Conservation (phyloP, 148 eudicot genomes). For the Fagopyrum esculentum region DNA sequence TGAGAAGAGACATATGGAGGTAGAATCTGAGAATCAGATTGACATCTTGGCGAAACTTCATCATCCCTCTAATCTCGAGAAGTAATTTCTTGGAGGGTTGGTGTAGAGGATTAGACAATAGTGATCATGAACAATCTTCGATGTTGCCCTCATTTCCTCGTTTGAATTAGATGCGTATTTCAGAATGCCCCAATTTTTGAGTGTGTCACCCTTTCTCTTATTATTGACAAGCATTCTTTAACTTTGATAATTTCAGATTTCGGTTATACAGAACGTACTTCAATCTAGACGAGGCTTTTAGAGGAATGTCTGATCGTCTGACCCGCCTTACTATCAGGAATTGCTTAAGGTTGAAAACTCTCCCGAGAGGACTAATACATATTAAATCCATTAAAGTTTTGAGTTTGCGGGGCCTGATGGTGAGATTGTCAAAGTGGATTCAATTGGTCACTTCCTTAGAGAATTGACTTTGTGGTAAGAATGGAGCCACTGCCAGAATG, state of each 20-base stretch:
- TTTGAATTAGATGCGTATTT: neutral
- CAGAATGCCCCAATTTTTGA: neutral
- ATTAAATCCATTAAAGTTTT: neutral
- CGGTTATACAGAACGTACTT: too few relatives aligned
- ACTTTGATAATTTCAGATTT: too few relatives aligned
- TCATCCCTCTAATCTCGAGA: neutral
- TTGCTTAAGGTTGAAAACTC: neutral
- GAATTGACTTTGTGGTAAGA: neutral
- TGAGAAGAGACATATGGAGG: too few relatives aligned
- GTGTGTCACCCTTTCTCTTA: neutral
- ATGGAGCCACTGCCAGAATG: neutral
- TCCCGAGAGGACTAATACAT: neutral
- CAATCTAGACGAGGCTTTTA: neutral
- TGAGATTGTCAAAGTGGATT: neutral
- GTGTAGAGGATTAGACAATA: constrained; percentile 9
- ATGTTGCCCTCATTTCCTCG: neutral
- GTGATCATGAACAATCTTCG: neutral
- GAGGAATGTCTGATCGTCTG: neutral
- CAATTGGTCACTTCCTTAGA: neutral
- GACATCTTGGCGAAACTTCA: neutral
- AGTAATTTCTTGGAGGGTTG: constrained; percentile 17
- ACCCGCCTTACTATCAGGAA: neutral
- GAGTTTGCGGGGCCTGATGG: neutral
- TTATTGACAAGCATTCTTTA: too few relatives aligned
- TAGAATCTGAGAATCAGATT: too few relatives aligned